Percentiles rank a stretch among this genome's conserved stretches.
Conservation (phyloP, 306 rosid genomes). For the Potentilla sterilis region DNA sequence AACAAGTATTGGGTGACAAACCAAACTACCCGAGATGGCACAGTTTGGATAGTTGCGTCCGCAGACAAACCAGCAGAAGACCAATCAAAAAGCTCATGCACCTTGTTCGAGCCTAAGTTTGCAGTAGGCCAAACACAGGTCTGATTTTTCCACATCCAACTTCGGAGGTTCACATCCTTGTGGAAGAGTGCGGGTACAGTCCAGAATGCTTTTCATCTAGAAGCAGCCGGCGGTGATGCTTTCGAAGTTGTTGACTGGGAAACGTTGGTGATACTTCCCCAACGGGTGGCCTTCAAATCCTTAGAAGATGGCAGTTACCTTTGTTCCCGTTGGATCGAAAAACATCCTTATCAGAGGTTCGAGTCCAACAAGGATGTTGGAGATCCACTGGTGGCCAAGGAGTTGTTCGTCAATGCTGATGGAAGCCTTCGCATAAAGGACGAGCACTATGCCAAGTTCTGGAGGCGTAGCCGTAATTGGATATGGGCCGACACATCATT, state of each 20-base stretch:
- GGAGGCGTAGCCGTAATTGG: conserved; percentile 6
- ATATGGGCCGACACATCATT: background rate
- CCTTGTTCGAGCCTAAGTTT: background rate
- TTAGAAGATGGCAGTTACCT: background rate
- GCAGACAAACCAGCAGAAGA: background rate
- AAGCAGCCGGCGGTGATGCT: background rate
- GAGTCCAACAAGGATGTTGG: background rate
- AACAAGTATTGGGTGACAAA: background rate
- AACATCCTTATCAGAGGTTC: background rate
- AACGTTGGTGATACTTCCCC: conserved; percentile 16
- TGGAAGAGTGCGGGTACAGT: background rate
- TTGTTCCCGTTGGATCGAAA: background rate
- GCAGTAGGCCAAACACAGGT: background rate
- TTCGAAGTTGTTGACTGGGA: conserved; percentile 18
- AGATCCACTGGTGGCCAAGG: background rate
- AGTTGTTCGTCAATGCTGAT: background rate
- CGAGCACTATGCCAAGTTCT: background rate
- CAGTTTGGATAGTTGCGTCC: background rate
- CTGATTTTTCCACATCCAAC: background rate
- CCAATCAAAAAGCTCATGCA: background rate
- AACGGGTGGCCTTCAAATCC: conserved; percentile 20
- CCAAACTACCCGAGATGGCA: background rate
- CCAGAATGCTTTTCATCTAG: background rate
- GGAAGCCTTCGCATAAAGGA: conserved; percentile 8
- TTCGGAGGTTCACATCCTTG: background rate